phyloP scores from a whole-genome alignment of 441 rosid species.

The Metrosideros polymorpha region DNA sequence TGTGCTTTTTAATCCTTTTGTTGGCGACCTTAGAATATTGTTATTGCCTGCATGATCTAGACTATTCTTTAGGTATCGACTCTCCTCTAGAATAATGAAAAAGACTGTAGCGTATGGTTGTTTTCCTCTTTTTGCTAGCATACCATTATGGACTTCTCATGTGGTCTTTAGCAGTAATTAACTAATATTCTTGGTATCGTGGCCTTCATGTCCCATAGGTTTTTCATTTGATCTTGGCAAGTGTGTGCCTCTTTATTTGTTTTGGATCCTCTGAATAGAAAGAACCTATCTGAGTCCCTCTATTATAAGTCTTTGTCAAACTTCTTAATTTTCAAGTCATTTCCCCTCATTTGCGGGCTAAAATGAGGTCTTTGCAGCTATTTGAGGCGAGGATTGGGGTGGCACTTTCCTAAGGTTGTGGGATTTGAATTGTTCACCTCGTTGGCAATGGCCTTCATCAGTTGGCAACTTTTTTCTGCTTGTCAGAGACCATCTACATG shows the following conservation, averaged over 20 bases:
- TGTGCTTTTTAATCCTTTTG: conserved; percentile 1
- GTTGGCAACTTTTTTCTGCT: conserved; percentile 79
- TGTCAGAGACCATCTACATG: conserved; percentile 62
- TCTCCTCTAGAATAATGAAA: background rate
- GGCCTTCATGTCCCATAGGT: background rate
- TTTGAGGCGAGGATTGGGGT: conserved; percentile 70
- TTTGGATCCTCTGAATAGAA: background rate
- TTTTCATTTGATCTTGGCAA: background rate
- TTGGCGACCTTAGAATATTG: background rate
- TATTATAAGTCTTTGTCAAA: background rate
- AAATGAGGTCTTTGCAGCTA: conserved; percentile 38
- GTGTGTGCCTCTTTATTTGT: background rate
- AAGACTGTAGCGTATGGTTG: background rate
- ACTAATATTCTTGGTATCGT: background rate
- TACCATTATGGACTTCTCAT: background rate
- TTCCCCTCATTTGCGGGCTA: background rate
- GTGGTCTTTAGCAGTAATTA: background rate
- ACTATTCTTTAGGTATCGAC: background rate
- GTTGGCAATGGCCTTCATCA: conserved; percentile 70
- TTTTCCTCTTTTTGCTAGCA: background rate
- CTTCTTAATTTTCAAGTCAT: background rate
- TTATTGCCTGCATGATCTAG: background rate
- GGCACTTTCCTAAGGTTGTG: conserved; percentile 81
- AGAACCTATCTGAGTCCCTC: background rate
- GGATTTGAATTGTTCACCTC: conserved; percentile 76